Conservation (phyloP, 2,329 filamentous ascomycete species). For the Diatrype stigma region DNA sequence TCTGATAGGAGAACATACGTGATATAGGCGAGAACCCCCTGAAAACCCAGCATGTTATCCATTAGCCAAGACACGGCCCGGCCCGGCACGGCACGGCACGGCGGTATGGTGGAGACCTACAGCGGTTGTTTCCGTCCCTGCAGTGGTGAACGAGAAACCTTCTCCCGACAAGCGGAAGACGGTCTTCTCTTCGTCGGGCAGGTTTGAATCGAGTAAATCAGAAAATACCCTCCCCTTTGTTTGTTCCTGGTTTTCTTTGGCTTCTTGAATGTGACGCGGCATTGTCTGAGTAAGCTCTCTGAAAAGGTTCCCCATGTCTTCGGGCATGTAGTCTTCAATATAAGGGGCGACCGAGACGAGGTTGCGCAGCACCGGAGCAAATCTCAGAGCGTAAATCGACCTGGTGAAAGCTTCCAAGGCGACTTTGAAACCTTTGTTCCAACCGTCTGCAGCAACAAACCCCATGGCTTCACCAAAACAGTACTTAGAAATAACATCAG, state of each 20-base stretch:
- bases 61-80: slow-evolving; percentile 28
- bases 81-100: background rate
- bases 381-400: slow-evolving; percentile 18
- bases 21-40: slow-evolving; percentile 29
- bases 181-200: slow-evolving; percentile 31
- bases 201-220: slow-evolving; percentile 28
- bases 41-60: slow-evolving; percentile 1
- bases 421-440: slow-evolving; percentile 20
- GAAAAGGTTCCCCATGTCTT: slow-evolving; percentile 10
- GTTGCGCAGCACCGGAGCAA: slow-evolving; percentile 13
- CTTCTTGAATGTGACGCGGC: slow-evolving; percentile 25
- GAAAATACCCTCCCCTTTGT: slow-evolving; percentile 31
- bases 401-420: slow-evolving; percentile 17
- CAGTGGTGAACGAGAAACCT: slow-evolving; percentile 33
- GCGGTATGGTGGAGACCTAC: slow-evolving; percentile 12
- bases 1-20: slow-evolving; percentile 32
- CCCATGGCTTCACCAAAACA: slow-evolving; percentile 19
- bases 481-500: slow-evolving; percentile 21
- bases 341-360: slow-evolving; percentile 14
- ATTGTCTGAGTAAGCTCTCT: slow-evolving; percentile 11
- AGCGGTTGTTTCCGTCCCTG: slow-evolving; percentile 36
- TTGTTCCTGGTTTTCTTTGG: slow-evolving; percentile 27
- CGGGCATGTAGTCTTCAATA: slow-evolving; percentile 15
- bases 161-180: slow-evolving; percentile 33
- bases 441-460: slow-evolving; percentile 19